Conservation (phyloP, 345 rosid species). For the Citrus cavaleriei region DNA sequence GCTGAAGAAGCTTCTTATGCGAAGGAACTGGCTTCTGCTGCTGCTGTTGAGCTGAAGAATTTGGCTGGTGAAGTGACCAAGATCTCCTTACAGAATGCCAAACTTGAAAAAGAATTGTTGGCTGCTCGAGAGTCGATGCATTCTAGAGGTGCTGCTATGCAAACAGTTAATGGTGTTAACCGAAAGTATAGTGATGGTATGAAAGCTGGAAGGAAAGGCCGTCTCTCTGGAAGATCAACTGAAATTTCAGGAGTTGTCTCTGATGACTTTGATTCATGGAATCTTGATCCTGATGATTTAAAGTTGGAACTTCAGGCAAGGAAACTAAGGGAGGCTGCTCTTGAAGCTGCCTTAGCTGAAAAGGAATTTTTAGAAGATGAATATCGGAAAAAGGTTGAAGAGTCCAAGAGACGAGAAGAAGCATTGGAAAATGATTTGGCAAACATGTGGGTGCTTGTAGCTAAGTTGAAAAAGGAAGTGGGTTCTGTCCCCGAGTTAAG, state of each 20-base stretch:
- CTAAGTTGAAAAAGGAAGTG: conserved; percentile 86
- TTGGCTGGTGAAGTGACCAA: conserved; percentile 93
- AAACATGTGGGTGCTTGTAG: conserved; percentile 99
- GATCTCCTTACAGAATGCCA: conserved; percentile 73
- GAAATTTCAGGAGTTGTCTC: conserved; percentile 41
- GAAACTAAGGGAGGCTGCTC: conserved; percentile 81
- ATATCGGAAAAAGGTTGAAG: conserved; percentile 76
- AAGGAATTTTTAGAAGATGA: conserved; percentile 83
- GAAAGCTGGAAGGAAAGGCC: conserved; percentile 73
- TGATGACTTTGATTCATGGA: conserved; percentile 82
- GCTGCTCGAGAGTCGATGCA: conserved; percentile 70
- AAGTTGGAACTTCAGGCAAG: conserved; percentile 88
- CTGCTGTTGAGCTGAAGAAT: conserved; percentile 96
- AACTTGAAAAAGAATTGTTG: conserved; percentile 72
- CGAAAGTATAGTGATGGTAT: conserved; percentile 63
- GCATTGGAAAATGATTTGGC: conserved; percentile 95
- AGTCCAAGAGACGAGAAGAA: conserved; percentile 87
- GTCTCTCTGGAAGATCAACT: conserved; percentile 61
- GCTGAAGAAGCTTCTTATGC: conserved; percentile 98
- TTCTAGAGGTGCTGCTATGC: conserved; percentile 45
- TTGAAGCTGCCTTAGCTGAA: conserved; percentile 84
- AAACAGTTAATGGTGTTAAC: conserved; percentile 52
- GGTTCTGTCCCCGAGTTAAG: conserved; percentile 47
- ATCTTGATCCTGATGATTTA: conserved; percentile 71
- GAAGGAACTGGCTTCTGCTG: conserved; percentile 96